Base-by-base conservation (phyloP, 768 basidiomycete species). In the Tephrocybe rancida region DNA sequence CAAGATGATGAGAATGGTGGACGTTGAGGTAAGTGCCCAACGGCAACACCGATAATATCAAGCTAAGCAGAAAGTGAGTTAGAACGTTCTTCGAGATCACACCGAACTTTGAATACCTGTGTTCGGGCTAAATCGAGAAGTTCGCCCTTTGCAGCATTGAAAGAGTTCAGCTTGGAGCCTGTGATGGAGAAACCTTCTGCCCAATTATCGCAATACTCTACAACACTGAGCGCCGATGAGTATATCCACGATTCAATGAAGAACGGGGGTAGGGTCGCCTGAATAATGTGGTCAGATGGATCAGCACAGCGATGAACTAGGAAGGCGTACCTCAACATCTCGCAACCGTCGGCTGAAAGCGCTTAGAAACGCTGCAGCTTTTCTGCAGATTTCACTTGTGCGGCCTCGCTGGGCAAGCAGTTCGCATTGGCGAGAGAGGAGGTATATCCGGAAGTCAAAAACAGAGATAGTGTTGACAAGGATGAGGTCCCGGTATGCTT, bases 171-270 rank as follows among this genome's bases (percentile, higher is more conserved):
- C 9, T 75, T 65, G 2, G 74, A 51, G 2, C 78, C 74, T 44
- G 87, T 79, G 42, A 85, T 65, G 21, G 76, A 72, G 54, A 75
- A 70, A 1, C 68, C 58, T n/a, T 72, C 66, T 10, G 80, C 78
- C 91, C 93, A 95, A 2, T 70, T 68, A 57, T 91, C 87, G 61
- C 88, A 91, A 59, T 87, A 86, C 11, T 92, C 86, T 24, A 94
- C 84, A 39, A 88, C 85, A 57, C 87, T 92, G 39, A 95, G 75
- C 18, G 92, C 86, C 0, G 95, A 92, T 16, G 90, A 92, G 70
- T 93, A 98, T 29, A 83, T 88, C 97, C 97, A 99, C 0, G 91
- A 88, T 65, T 97, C 92, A 29, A 97, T 76, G 66, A 96, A 97
- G 63, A 87, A 83, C 16, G 74, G 72, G 0, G 88, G 80, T 21